Evolutionary conservation across 306 rosid species (phyloP).

Genomic region (Gastrolobium villosum): DNA sequence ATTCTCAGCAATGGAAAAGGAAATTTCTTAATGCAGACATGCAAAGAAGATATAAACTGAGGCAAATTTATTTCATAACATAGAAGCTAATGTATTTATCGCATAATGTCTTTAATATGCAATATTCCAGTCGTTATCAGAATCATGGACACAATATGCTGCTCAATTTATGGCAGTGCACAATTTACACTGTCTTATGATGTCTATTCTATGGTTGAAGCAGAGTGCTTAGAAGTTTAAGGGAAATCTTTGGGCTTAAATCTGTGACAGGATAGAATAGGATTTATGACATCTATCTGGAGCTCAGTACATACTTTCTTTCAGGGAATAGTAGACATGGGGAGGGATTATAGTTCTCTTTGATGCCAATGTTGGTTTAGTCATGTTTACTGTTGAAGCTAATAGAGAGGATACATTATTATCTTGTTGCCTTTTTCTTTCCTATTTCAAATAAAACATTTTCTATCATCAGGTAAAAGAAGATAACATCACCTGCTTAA

Average conservation of each 20-base stretch:
- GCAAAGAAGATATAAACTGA: conserved; percentile 23
- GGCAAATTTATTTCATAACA: conserved; percentile 20
- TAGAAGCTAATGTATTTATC: conserved; percentile 2
- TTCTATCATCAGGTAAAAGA: background rate
- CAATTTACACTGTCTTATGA: background rate
- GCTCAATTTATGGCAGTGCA: conserved; percentile 18
- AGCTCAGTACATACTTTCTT: background rate
- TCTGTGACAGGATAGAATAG: background rate
- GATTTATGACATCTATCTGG: conserved; percentile 25
- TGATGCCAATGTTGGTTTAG: background rate
- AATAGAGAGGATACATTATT: background rate
- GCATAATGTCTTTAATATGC: background rate
- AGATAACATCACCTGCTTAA: conserved; percentile 80
- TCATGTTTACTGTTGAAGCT: background rate
- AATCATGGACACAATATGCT: background rate
- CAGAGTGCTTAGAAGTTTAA: background rate
- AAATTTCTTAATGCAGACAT: conserved; percentile 22
- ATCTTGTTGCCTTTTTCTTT: background rate
- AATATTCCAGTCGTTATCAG: background rate
- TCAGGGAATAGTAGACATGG: background rate
- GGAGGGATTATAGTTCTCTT: background rate
- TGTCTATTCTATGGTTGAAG: background rate
- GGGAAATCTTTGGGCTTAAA: conserved; percentile 6
- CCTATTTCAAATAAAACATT: conserved; percentile 24
- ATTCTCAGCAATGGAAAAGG: conserved; percentile 37